Evolutionary conservation across 495 filamentous ascomycete species (phyloP).

Genomic region (Hapsidospora chrysogenum): DNA sequence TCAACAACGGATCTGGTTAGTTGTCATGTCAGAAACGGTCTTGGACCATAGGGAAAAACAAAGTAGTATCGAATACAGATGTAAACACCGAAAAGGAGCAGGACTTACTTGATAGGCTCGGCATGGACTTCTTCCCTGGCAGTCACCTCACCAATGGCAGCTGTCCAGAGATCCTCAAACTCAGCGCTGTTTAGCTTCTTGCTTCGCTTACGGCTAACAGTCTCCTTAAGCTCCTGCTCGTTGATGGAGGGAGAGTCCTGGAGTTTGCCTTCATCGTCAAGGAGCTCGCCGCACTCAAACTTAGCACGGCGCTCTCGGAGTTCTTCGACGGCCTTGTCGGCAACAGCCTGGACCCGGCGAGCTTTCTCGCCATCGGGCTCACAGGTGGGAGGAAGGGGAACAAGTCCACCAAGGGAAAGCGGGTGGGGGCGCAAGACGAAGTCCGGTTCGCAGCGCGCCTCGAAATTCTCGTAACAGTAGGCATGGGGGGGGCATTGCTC

Average conservation of each 20-base stretch:
- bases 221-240: conserved; percentile 60
- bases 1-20: conserved; percentile 64
- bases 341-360: conserved; percentile 69
- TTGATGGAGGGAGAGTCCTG: conserved; percentile 46
- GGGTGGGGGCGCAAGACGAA: conserved; percentile 78
- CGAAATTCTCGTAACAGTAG: conserved; percentile 63
- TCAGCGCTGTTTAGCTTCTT: conserved; percentile 70
- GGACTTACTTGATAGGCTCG: conserved; percentile 45
- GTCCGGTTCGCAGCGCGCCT: conserved; percentile 67
- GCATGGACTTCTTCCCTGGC: conserved; percentile 66
- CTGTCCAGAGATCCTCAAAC: conserved; percentile 83
- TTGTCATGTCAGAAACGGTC: conserved; percentile 28
- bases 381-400: conserved; percentile 83
- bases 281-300: conserved; percentile 71
- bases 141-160: conserved; percentile 72
- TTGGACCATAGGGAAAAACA: too few species aligned
- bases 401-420: conserved; percentile 57
- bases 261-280: conserved; percentile 41
- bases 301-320: conserved; percentile 73
- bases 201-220: conserved; percentile 51
- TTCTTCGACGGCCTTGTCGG: conserved; percentile 75
- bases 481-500: conserved; percentile 88
- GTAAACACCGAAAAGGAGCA: neutral
- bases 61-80: conserved; percentile 5
- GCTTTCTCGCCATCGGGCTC: conserved; percentile 90